Conservation (phyloP, 495 filamentous ascomycete species). For the Penicillium soppii region DNA sequence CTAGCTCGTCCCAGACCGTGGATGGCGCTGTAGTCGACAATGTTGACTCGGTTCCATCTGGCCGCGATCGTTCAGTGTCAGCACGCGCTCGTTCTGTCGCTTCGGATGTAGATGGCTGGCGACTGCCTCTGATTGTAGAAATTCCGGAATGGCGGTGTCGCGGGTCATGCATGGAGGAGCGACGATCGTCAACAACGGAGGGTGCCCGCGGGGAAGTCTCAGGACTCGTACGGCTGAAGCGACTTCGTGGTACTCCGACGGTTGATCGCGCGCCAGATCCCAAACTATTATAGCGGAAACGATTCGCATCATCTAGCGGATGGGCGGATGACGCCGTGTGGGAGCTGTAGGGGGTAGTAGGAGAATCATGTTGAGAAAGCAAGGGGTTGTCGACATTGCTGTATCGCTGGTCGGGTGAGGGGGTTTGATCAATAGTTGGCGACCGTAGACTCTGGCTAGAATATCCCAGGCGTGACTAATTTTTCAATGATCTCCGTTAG, state of each 20-base stretch:
- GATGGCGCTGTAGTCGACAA: conserved; percentile 84
- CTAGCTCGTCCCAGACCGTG: conserved; percentile 96
- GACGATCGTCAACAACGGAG: conserved; percentile 40
- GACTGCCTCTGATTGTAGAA: conserved; percentile 49
- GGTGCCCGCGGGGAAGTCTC: conserved; percentile 49
- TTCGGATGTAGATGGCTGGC: conserved; percentile 49
- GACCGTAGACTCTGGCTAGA: conserved; percentile 40
- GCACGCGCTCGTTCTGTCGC: conserved; percentile 35
- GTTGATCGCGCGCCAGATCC: conserved; percentile 45
- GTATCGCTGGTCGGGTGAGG: conserved; percentile 43
- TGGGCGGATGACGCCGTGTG: conserved; percentile 50
- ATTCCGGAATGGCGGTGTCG: conserved; percentile 56
- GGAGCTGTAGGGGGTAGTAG: conserved; percentile 38
- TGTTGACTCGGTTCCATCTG: conserved; percentile 75
- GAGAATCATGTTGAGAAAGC: conserved; percentile 39
- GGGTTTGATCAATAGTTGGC: conserved; percentile 36
- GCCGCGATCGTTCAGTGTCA: conserved; percentile 51
- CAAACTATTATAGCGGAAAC: conserved; percentile 38
- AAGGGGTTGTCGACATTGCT: conserved; percentile 47
- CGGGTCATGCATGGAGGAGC: conserved; percentile 44
- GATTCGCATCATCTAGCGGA: conserved; percentile 47
- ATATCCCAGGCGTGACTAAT: conserved; percentile 44
- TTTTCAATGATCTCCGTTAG: no score
- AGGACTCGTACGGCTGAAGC: conserved; percentile 36
- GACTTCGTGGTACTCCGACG: conserved; percentile 40